Base-by-base conservation (phyloP, 768 basidiomycete species). In the Phanerochaete sordida region DNA sequence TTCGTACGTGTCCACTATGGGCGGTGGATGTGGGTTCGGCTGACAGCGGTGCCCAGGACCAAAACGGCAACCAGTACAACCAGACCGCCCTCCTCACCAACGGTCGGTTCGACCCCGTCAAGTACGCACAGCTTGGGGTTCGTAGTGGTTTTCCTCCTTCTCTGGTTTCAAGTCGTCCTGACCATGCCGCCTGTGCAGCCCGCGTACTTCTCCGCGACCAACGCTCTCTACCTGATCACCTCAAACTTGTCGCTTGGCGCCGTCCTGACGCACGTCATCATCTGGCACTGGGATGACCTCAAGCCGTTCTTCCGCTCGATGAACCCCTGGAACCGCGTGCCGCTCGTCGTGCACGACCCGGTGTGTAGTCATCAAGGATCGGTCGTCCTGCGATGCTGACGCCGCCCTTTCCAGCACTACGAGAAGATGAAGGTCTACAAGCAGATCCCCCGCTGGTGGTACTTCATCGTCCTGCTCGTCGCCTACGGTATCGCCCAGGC, bases 371-470 rank as follows among this genome's bases (percentile, higher is more conserved):
- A 15, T 11, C 2, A 9, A 43, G 19, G 4, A 16, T 43, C 39
- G 19, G 11, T 9, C 4, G 39, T 11, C 4, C 39, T 9, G 4
- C 4, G 4, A 11, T 9, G 39, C 19, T 43, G 19, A 43, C 8
- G 19, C 15, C 26, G 12, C 24, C 5, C 19, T 27, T 15, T 35
- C 60, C 80, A 82, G 30, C 85, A 87, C 68, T 79, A 79, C 31
- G 76, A 73, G 31, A 80, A 84, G 68, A 86, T 86, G 84, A 78
- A 81, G 70, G 74, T 70, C 4, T 70, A 72, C 65, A 66, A 68
- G 62, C 69, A 79, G 62, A 79, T 81, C 6, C 81, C 81, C 2
- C 76, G 77, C 69, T 81, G 78, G 77, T 83, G 82, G 82, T 83
- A 81, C 67, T 67, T 77, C 46, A 65, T 72, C 5, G 72, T 78